A percentile compares a stretch with the other conserved stretches of the same genome.
Evolutionary conservation across 2,329 filamentous ascomycete species (phyloP).

Genomic region (Venturia effusa): DNA sequence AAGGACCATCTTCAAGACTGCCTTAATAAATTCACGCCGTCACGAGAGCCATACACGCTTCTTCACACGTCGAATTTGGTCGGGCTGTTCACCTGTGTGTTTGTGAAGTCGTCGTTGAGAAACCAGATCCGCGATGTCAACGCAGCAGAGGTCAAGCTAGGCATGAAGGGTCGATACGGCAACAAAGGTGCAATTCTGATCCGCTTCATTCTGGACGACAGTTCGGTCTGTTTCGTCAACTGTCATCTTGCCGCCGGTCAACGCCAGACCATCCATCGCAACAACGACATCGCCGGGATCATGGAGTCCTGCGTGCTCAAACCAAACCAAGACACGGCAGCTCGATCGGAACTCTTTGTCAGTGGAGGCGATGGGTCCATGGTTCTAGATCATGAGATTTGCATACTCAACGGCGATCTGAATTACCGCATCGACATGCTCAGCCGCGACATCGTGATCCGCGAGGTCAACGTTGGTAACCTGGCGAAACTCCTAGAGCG

Average conservation of each 20-base stretch:
- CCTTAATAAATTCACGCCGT: conserved; percentile 73
- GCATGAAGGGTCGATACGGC: conserved; percentile 88
- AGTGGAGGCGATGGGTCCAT: conserved; percentile 91
- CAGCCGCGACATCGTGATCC: conserved; percentile 84
- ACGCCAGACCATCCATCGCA: conserved; percentile 76
- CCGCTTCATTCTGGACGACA: conserved; percentile 89
- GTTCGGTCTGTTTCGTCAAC: conserved; percentile 90
- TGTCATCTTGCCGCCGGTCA: conserved; percentile 95
- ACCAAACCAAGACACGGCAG: conserved; percentile 47
- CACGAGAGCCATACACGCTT: conserved; percentile 67
- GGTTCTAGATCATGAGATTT: conserved; percentile 96
- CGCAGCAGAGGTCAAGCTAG: conserved; percentile 80
- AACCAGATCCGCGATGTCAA: conserved; percentile 66
- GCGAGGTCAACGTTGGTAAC: conserved; percentile 71
- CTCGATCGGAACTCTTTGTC: conserved; percentile 64
- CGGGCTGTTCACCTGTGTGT: conserved; percentile 90
- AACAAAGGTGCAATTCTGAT: conserved; percentile 93
- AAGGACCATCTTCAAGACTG: conserved; percentile 75
- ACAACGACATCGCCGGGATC: conserved; percentile 85
- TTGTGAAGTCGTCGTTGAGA: conserved; percentile 73
- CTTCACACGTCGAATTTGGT: conserved; percentile 85
- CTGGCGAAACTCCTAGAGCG: conserved; percentile 78
- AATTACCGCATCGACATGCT: conserved; percentile 99
- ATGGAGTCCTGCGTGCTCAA: conserved; percentile 73
- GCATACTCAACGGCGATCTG: conserved; percentile 86